Conservation (phyloP, 2,329 filamentous ascomycete species). For the Botrytis pseudocinerea region DNA sequence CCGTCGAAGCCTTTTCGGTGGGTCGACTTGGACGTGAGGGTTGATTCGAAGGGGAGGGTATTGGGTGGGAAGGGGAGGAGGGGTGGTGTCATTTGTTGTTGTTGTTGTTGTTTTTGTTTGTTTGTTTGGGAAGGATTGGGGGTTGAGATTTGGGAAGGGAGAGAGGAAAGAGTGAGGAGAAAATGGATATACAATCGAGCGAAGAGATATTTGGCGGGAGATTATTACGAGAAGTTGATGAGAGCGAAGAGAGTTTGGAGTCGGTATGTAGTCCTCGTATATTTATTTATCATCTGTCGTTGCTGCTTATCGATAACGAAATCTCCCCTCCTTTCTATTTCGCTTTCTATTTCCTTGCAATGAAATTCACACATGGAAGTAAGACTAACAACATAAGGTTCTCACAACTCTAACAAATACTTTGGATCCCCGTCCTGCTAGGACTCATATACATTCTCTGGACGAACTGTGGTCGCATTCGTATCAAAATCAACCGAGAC, state of each 20-base stretch:
- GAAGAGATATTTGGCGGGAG: conserved; percentile 46
- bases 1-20: conserved; percentile 55
- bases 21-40: conserved; percentile 33
- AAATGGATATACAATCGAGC: conserved; percentile 27
- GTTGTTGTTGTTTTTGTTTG: not conserved
- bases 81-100: conserved; percentile 55
- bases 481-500: not conserved
- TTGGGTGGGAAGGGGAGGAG: conserved; percentile 55
- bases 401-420: conserved; percentile 26
- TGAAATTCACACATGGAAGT: not conserved
- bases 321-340: not conserved
- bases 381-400: conserved; percentile 23
- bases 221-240: conserved; percentile 57
- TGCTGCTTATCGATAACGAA: conserved; percentile 30
- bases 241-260: conserved; percentile 53
- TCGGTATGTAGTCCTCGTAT: conserved; percentile 48
- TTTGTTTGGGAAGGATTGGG: not conserved
- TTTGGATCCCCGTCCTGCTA: not conserved
- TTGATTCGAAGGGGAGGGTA: conserved; percentile 48
- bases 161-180: conserved; percentile 3
- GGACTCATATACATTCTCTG: conserved; percentile 10
- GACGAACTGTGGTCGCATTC: not conserved
- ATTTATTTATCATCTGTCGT: not conserved
- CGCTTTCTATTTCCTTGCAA: conserved; percentile 3
- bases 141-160: not conserved